phyloP scores from a whole-genome alignment of 345 rosid genomes.

The Eucalyptus lansdowneana region DNA sequence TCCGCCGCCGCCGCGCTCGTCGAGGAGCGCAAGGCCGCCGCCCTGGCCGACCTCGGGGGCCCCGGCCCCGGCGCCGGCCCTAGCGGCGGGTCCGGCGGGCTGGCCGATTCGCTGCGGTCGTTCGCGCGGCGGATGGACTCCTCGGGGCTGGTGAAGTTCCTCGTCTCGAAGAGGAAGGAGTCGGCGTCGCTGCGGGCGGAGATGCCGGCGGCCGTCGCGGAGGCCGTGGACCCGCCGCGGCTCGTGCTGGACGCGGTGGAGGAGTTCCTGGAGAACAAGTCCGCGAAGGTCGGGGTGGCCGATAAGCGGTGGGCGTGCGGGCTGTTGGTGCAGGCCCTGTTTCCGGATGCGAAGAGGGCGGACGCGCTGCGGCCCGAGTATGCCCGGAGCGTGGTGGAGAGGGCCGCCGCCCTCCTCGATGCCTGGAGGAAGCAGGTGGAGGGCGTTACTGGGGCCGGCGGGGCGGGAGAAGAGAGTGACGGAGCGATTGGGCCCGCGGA shows the following conservation, averaged over 20 bases:
- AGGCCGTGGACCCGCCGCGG: constrained; percentile 36
- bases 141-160: constrained; percentile 13
- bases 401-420: constrained; percentile 17
- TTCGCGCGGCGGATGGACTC: constrained; percentile 31
- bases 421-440: constrained; percentile 21
- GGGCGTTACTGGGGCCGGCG: not conserved
- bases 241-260: constrained; percentile 43
- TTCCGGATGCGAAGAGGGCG: constrained; percentile 11
- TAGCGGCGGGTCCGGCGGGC: not conserved
- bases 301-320: constrained; percentile 61
- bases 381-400: constrained; percentile 18
- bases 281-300: constrained; percentile 22
- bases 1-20: constrained; percentile 13
- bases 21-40: constrained; percentile 11
- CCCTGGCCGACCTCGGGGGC: constrained; percentile 16
- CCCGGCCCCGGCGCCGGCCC: not conserved
- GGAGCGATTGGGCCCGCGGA: constrained; percentile 34
- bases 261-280: constrained; percentile 25
- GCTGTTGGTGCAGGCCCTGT: constrained; percentile 35
- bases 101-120: constrained; percentile 19
- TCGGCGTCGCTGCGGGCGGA: constrained; percentile 30
- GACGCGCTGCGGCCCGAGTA: constrained; percentile 1
- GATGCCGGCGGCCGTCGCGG: constrained; percentile 20
- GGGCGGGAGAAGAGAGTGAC: not conserved
- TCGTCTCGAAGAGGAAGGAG: constrained; percentile 33